Conservation (phyloP, 352 stramenopile genomes). For the Thalassiosira hispida region DNA sequence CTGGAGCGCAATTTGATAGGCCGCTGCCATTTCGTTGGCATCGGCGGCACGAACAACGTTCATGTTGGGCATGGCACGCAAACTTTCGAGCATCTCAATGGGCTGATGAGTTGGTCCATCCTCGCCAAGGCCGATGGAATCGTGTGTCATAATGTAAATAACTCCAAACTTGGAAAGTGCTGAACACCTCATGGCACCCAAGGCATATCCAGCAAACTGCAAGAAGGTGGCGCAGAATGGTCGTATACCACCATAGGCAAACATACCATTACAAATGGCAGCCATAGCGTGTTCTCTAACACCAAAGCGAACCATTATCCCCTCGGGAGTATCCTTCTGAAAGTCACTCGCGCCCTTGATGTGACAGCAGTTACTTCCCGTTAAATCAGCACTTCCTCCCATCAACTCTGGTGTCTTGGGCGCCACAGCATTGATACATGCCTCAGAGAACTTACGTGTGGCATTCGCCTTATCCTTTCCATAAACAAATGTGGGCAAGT, state of each 20-base stretch:
- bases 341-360: conserved; percentile 96
- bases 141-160: conserved; percentile 99
- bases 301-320: conserved; percentile 97
- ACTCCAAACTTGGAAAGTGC: conserved; percentile 94
- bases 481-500: conserved; percentile 90
- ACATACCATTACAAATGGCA: conserved; percentile 97
- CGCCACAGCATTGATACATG: conserved; percentile 94
- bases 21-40: conserved; percentile 95
- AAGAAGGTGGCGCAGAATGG: conserved; percentile 99
- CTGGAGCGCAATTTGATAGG: conserved; percentile 90
- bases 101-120: conserved; percentile 99
- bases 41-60: conserved; percentile 97
- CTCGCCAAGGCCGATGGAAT: conserved; percentile 99
- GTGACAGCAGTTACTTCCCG: conserved; percentile 95
- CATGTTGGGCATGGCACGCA: conserved; percentile 98
- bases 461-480: conserved; percentile 90
- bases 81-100: conserved; percentile 96
- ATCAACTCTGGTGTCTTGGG: conserved; percentile 94
- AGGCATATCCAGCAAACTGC: conserved; percentile 98
- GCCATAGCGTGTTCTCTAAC: conserved; percentile 99
- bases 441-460: conserved; percentile 94
- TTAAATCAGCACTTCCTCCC: conserved; percentile 98
- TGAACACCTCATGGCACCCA: conserved; percentile 93
- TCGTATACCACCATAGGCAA: conserved; percentile 94
- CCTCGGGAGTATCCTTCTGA: conserved; percentile 94